These are phyloP conservation scores for Debaryomycetaceae sp. DNA, from an alignment of 1,139 yeast species.

Conservation along the genomic window DNA sequence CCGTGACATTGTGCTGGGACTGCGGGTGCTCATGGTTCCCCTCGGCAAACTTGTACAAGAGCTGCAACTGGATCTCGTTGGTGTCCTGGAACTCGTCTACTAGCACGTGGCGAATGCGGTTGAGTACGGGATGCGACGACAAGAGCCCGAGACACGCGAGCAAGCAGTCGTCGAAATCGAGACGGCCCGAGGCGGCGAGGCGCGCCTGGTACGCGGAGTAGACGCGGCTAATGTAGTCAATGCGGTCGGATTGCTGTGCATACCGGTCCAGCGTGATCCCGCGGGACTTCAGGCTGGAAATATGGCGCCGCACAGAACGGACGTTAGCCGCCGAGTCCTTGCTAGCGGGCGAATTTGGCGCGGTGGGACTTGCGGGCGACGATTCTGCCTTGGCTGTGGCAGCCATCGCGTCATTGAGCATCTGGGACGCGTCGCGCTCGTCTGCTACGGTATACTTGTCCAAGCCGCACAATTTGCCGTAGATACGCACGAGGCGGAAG, in stretches of 20 bases:
- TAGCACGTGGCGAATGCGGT: conserved; percentile 53
- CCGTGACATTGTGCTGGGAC: conserved; percentile 46
- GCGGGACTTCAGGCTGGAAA: conserved; percentile 43
- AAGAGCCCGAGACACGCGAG: conserved; percentile 43
- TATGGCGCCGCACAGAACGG: conserved; percentile 28
- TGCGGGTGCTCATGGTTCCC: conserved; percentile 15
- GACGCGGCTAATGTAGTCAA: conserved; percentile 14
- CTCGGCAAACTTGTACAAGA: conserved; percentile 51
- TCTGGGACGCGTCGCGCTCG: conserved; percentile 47
- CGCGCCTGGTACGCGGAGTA: conserved; percentile 44
- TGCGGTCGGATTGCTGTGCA: conserved; percentile 2
- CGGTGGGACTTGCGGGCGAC: too few relatives aligned
- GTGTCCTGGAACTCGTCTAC: conserved; percentile 97
- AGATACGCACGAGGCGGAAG: conserved; percentile 42
- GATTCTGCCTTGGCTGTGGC: conserved; percentile 21
- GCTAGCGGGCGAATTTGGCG: conserved; percentile 5
- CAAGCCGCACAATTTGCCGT: conserved; percentile 42
- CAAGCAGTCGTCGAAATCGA: conserved; percentile 83
- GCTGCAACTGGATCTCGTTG: conserved; percentile 58
- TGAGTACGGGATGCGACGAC: conserved; percentile 31
- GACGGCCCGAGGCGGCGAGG: conserved; percentile 27
- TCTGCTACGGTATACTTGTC: conserved; percentile 48
- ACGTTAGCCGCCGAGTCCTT: conserved; percentile 23
- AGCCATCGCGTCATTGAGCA: conserved; percentile 35
- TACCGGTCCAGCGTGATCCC: conserved; percentile 33